Evolutionary conservation across 2,329 filamentous ascomycete genomes (phyloP), one percentile per base, ranked within the genome.

Genomic region (Penicillium sp.): DNA sequence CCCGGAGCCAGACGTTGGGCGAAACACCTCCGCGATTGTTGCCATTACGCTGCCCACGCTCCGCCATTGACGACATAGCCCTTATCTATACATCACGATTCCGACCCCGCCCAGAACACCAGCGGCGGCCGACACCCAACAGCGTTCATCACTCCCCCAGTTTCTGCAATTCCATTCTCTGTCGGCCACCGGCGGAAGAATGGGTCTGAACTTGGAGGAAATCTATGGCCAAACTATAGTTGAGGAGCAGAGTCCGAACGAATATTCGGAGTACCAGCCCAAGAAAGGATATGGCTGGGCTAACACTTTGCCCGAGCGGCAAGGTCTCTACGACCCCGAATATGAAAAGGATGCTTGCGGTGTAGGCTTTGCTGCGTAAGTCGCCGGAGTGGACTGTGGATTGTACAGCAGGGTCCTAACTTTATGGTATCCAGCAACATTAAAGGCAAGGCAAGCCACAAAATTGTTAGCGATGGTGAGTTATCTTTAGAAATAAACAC

Each of bases 341-440:
- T 88, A 96, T 68, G 95, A 98, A 83, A 98, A 98, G 81, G 95
- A 99, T 93, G 93, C 95, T 70, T 99, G 95, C 77, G 95, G 95
- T 91, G 95, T 99, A 75, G 95, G 95, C 78, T 99, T 99, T 81
- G 92, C 94, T 81, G 96, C 94, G 92, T 96, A 85, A 83, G 88
- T 85, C 17, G 46, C 21, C 21, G 21, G 56, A 53, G 49, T 46
- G 53, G 48, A 29, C 21, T 30, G 31, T 19, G 29, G 29, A 31
- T 26, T 61, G 53, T 64, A 62, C 13, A 45, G 11, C 11, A 41
- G 35, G 35, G 35, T 50, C 15, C 57, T 66, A 60, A 55, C 51
- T 66, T 47, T 53, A 17, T 50, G 45, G 50, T 61, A 38, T 62
- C 31, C 70, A 96, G 92, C 83, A 91, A 98, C 80, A 98, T 98